These are phyloP conservation scores for Rhytidiadelphus loreus DNA, from an alignment of 225 moss, liverwort and hornwort genomes.

Conservation along the genomic window DNA sequence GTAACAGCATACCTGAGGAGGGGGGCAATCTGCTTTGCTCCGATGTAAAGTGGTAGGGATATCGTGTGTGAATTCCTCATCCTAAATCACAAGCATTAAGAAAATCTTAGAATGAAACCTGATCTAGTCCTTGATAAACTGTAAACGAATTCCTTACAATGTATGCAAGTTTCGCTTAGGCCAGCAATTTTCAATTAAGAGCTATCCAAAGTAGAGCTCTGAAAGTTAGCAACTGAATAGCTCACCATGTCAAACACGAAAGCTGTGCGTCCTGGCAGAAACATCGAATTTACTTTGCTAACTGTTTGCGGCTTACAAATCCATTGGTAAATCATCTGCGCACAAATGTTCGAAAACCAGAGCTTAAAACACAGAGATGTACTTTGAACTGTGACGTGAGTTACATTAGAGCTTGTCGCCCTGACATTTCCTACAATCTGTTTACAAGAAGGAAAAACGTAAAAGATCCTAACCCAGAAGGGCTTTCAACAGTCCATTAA, in stretches of 20 bases:
- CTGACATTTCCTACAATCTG: not conserved
- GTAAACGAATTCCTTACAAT: not conserved
- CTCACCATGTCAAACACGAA: conserved; percentile 99
- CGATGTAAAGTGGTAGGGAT: conserved; percentile 97
- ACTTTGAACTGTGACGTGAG: not conserved
- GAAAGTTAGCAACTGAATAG: not conserved
- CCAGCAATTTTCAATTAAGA: not conserved
- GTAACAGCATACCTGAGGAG: conserved; percentile 55
- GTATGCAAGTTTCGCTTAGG: not conserved
- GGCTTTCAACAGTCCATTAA: not conserved
- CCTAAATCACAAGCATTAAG: conserved; percentile 28
- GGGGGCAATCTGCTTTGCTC: conserved; percentile 95
- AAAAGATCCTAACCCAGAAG: not conserved
- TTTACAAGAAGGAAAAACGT: not conserved
- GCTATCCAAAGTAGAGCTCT: not conserved
- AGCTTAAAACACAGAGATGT: not conserved
- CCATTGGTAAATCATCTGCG: conserved; percentile 88
- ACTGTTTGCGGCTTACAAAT: conserved; percentile 81
- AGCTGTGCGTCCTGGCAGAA: conserved; percentile 90
- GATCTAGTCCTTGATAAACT: not conserved
- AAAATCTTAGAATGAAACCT: not conserved
- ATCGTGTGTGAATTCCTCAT: conserved; percentile 91
- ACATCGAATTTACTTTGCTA: conserved; percentile 95
- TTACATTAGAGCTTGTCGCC: not conserved
- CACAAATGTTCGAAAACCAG: not conserved